These are phyloP conservation scores for Hylodesmum podocarpum DNA, from an alignment of 306 rosid genomes.

Conservation along the genomic window DNA sequence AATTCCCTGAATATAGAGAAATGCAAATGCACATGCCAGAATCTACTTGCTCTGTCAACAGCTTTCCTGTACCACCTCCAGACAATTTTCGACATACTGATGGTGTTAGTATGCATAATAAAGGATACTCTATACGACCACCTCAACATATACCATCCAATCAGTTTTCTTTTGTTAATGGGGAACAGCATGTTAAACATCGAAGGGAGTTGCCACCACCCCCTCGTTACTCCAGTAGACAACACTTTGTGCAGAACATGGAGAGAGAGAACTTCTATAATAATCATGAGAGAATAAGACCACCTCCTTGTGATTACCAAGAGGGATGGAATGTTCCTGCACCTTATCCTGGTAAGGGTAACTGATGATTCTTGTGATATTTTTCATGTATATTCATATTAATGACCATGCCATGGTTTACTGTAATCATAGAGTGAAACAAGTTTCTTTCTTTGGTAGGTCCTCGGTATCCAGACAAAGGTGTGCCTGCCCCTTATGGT, in stretches of 20 bases:
- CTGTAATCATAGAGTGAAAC: neutral
- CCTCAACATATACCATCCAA: constrained; percentile 71
- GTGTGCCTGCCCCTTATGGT: constrained; percentile 50
- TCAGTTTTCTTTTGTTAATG: constrained; percentile 78
- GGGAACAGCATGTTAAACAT: constrained; percentile 61
- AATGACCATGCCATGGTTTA: constrained; percentile 6
- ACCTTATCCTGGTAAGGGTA: constrained; percentile 58
- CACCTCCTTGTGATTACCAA: constrained; percentile 56
- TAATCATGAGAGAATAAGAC: constrained; percentile 85
- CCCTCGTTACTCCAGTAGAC: constrained; percentile 63
- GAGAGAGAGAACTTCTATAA: constrained; percentile 74
- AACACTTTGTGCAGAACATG: constrained; percentile 51
- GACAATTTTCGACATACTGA: constrained; percentile 52
- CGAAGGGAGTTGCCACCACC: constrained; percentile 67
- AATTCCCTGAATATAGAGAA: constrained; percentile 62
- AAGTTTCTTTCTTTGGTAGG: constrained; percentile 42
- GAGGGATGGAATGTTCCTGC: constrained; percentile 74
- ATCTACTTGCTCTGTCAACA: constrained; percentile 52
- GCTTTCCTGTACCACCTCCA: constrained; percentile 48
- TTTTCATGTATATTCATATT: neutral
- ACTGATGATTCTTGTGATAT: neutral
- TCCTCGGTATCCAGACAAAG: constrained; percentile 65
- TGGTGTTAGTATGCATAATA: constrained; percentile 45
- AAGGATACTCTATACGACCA: constrained; percentile 65
- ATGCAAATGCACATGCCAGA: constrained; percentile 55